These are phyloP conservation scores for Chloris gayana DNA, from an alignment of 176 grass and related monocot genomes.

Conservation along the genomic window DNA sequence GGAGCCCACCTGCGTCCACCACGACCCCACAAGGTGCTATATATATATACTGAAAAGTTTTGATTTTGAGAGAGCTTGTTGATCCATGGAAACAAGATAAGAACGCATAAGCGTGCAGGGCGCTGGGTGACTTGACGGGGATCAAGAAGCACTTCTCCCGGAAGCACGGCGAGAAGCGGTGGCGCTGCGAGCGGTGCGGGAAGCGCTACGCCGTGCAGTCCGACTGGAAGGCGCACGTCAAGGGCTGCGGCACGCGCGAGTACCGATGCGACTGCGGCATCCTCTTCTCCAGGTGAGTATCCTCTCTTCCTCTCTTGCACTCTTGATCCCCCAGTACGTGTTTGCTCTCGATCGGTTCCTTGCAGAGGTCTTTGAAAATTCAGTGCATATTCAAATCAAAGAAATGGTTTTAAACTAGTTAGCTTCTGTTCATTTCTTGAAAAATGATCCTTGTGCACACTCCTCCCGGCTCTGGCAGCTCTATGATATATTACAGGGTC, in stretches of 20 bases:
- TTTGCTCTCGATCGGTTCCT: neutral
- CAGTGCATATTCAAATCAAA: neutral
- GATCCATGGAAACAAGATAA: neutral
- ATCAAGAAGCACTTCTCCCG: constrained; percentile 97
- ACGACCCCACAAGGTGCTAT: constrained; percentile 67
- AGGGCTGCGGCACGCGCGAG: constrained; percentile 92
- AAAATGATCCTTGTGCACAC: too few relatives aligned
- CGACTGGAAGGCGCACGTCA: constrained; percentile 98
- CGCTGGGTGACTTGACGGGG: constrained; percentile 87
- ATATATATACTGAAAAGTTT: too few relatives aligned
- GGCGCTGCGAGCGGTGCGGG: constrained; percentile 87
- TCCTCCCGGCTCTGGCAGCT: neutral
- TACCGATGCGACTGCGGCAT: constrained; percentile 92
- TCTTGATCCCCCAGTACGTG: neutral
- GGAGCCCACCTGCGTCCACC: constrained; percentile 81
- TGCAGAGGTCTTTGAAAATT: neutral
- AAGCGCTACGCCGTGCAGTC: constrained; percentile 96
- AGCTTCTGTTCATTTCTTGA: neutral
- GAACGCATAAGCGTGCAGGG: constrained; percentile 14
- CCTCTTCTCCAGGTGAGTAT: constrained; percentile 84
- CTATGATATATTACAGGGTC: too few relatives aligned
- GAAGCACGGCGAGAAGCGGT: constrained; percentile 97
- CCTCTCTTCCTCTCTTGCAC: too few relatives aligned
- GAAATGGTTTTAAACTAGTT: neutral
- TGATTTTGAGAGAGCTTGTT: neutral